Percentiles rank a stretch among this genome's conserved stretches.
Conservation (phyloP, 768 basidiomycete species). For the Coprinellus micaceus region DNA sequence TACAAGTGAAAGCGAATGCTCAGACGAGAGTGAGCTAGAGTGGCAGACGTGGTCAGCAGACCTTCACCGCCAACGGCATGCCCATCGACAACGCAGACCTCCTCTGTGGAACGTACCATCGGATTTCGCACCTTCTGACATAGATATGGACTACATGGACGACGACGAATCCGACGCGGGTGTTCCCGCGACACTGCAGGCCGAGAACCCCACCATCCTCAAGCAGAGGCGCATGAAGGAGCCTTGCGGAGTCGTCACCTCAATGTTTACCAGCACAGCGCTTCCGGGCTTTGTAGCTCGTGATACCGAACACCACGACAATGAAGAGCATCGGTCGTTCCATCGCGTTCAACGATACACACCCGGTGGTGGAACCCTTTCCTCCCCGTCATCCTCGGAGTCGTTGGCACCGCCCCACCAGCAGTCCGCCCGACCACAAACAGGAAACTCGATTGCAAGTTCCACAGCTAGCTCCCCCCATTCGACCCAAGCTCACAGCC, state of each 20-base stretch:
- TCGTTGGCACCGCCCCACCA: constrained; percentile 1
- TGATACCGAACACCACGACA: constrained; percentile 1
- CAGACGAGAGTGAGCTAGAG: constrained; percentile 53
- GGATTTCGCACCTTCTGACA: neutral
- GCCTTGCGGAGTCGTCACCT: constrained; percentile 6
- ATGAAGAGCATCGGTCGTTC: neutral
- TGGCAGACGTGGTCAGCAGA: constrained; percentile 69
- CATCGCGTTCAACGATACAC: neutral
- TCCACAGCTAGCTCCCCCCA: neutral
- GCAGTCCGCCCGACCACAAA: neutral
- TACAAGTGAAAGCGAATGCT: constrained; percentile 33
- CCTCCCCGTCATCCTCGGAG: constrained; percentile 10
- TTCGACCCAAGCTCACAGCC: neutral
- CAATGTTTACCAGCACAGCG: neutral
- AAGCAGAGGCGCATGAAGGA: neutral
- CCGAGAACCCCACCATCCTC: neutral
- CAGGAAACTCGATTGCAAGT: neutral
- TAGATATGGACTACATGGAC: too few relatives aligned
- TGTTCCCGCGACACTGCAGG: neutral
- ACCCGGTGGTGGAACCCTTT: neutral
- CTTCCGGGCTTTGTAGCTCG: constrained; percentile 1
- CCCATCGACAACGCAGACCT: constrained; percentile 14
- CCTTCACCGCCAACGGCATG: constrained; percentile 31
- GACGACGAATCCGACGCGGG: constrained; percentile 7
- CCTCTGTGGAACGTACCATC: neutral